Evolutionary conservation across 192 early-diverging fungal genomes (phyloP), one percentile per base, ranked within the genome.

Genomic region (Coemansia sp.): DNA sequence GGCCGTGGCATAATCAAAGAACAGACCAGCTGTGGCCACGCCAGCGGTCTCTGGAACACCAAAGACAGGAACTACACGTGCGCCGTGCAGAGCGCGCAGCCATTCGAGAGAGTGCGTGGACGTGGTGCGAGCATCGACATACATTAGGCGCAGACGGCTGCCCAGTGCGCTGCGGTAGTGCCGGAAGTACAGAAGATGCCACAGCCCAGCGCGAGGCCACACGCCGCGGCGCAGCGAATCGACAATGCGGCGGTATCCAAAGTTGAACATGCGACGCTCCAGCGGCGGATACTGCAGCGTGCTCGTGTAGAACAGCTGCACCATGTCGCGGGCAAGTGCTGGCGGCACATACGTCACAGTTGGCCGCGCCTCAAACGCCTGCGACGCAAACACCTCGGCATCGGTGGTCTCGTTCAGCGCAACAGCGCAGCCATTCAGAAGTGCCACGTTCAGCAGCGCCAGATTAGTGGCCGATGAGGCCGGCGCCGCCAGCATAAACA

Each of bases 161-260:
- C 81, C 81, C 29, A 83, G 59, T 15, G 71, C 64, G 47, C 72
- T 73, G 65, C 76, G 75, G 66, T 75, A 83, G 68, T 83, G 81
- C 55, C 81, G 72, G 66, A 79, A 75, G 57, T 83, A 83, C 41
- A 70, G 29, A 19, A 79, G 60, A 67, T 83, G 76, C 66, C 69
- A 79, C 52, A 83, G 66, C 19, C 57, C 55, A 4, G 17, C 14
- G 59, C 67, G 72, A 15, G 72, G 73, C 23, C 52, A 23, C 49
- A 72, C 56, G 25, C 81, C 81, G 47, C 75, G 67, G 65, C 62
- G 69, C 23, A 83, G 60, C 51, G 76, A 70, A 50, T 71, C 67
- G 8, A 62, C 66, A 4, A 63, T 60, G 39, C 65, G 60, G 19
- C 67, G 58, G 37, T 78, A 71, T 0, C 76, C 76, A 56, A 47